A percentile compares a stretch with the other conserved stretches of the same genome.
Evolutionary conservation across 257 asterid species (phyloP).

Genomic region (Penstemon barbatus): DNA sequence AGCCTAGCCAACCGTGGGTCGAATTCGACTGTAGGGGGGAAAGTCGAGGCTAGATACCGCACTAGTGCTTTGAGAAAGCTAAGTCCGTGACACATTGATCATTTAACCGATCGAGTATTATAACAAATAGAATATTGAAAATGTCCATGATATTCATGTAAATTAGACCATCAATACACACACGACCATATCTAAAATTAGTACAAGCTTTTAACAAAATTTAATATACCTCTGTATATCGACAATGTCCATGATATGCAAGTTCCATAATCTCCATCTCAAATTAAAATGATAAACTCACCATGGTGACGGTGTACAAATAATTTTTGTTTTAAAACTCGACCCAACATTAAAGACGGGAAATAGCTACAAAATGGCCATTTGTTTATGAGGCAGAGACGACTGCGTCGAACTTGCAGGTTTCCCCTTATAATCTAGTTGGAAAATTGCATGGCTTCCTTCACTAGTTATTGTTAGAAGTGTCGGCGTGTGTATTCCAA

Average conservation of each 20-base stretch:
- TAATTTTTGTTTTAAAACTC: slow-evolving; percentile 83
- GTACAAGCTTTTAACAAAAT: no score
- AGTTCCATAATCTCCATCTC: slow-evolving; percentile 92
- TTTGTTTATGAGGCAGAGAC: slow-evolving; percentile 90
- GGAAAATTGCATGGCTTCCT: slow-evolving; percentile 90
- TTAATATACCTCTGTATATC: slow-evolving; percentile 66
- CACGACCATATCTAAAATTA: no score
- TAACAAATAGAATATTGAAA: no score
- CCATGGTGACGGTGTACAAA: slow-evolving; percentile 87
- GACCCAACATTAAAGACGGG: slow-evolving; percentile 86
- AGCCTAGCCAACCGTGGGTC: no score
- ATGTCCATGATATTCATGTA: no score
- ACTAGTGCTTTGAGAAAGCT: no score
- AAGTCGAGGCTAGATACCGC: no score
- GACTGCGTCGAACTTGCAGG: slow-evolving; percentile 94
- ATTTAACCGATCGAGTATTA: no score
- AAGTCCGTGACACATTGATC: no score
- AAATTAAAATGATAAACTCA: slow-evolving; percentile 86
- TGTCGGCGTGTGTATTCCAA: slow-evolving; percentile 80
- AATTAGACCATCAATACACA: slow-evolving; percentile 33
- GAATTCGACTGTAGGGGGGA: no score
- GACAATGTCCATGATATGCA: background rate
- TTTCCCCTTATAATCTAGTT: slow-evolving; percentile 73
- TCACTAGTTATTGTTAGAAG: slow-evolving; percentile 85
- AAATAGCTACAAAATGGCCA: slow-evolving; percentile 90